A percentile compares a stretch with the other conserved stretches of the same genome.
phyloP scores from a whole-genome alignment of 768 basidiomycete species.

The Lactarius sp. region DNA sequence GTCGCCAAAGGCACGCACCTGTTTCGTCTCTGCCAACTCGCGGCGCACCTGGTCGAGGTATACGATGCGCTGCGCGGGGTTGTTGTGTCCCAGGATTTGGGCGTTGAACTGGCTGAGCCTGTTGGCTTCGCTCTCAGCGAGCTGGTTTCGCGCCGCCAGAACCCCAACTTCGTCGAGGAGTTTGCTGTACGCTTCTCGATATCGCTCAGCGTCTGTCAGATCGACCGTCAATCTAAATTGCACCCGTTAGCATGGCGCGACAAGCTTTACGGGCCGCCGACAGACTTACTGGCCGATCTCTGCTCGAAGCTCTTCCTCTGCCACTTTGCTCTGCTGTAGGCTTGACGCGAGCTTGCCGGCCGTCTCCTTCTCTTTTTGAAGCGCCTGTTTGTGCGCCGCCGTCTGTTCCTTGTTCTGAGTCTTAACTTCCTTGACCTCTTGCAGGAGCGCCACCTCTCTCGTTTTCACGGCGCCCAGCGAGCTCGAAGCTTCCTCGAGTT shows the following conservation, averaged over 20 bases:
- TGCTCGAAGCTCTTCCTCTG: slow-evolving; percentile 61
- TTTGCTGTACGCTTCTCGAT: slow-evolving; percentile 65
- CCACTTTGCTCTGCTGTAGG: slow-evolving; percentile 52
- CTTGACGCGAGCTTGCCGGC: slow-evolving; percentile 45
- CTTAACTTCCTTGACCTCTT: slow-evolving; percentile 30
- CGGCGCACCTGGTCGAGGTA: slow-evolving; percentile 81
- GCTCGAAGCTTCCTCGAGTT: slow-evolving; percentile 27
- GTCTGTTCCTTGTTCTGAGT: slow-evolving; percentile 33
- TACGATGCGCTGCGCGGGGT: slow-evolving; percentile 79
- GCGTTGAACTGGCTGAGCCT: slow-evolving; percentile 79
- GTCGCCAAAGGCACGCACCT: slow-evolving; percentile 44
- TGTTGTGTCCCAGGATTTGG: slow-evolving; percentile 77
- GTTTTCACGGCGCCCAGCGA: slow-evolving; percentile 25
- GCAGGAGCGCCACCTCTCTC: slow-evolving; percentile 29
- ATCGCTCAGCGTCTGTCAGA: slow-evolving; percentile 55
- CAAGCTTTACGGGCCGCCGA: not conserved
- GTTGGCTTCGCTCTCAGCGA: slow-evolving; percentile 76
- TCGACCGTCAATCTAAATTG: slow-evolving; percentile 43
- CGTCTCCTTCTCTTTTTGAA: slow-evolving; percentile 35
- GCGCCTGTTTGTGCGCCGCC: slow-evolving; percentile 30
- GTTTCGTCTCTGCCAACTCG: slow-evolving; percentile 76
- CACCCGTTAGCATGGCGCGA: not conserved
- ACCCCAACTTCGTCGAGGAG: slow-evolving; percentile 59
- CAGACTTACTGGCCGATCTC: slow-evolving; percentile 63
- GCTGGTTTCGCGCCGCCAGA: slow-evolving; percentile 62